Conservation (phyloP, 2,329 filamentous ascomycete species). For the Pseudodiploospora longispora region DNA sequence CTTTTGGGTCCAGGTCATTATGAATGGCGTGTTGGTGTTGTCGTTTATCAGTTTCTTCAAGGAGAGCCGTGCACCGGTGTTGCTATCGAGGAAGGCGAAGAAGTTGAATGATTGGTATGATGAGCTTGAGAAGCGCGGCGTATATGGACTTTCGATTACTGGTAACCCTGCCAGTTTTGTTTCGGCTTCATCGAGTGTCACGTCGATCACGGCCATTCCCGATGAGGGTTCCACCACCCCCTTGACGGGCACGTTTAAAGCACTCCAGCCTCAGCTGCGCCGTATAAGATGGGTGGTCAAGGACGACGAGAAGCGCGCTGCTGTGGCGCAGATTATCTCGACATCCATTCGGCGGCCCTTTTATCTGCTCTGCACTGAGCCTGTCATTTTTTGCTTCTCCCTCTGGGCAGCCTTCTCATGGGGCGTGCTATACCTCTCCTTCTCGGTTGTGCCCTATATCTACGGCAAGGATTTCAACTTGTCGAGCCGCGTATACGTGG, state of each 20-base stretch:
- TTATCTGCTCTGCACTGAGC: slow-evolving; percentile 65
- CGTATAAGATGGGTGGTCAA: slow-evolving; percentile 74
- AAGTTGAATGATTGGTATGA: slow-evolving; percentile 74
- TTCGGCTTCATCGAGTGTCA: slow-evolving; percentile 14
- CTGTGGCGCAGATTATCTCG: slow-evolving; percentile 59
- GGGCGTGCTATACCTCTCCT: slow-evolving; percentile 81
- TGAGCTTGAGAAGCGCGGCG: slow-evolving; percentile 56
- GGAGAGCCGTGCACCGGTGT: slow-evolving; percentile 74
- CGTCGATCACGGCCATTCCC: slow-evolving; percentile 10
- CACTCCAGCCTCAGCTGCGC: slow-evolving; percentile 10
- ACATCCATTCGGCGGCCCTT: slow-evolving; percentile 74
- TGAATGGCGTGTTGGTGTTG: slow-evolving; percentile 50
- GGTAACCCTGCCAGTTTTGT: slow-evolving; percentile 8
- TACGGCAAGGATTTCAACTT: slow-evolving; percentile 59
- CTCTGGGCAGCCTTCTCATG: slow-evolving; percentile 86
- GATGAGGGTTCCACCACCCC: background rate
- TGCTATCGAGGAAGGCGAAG: slow-evolving; percentile 67
- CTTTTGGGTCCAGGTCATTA: slow-evolving; percentile 77
- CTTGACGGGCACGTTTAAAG: background rate
- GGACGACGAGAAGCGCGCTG: slow-evolving; percentile 67
- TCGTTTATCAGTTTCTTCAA: slow-evolving; percentile 63
- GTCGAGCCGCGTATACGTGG: slow-evolving; percentile 63
- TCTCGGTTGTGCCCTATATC: slow-evolving; percentile 71
- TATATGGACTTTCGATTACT: slow-evolving; percentile 38
- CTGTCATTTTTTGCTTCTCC: slow-evolving; percentile 78